phyloP scores from a whole-genome alignment of 106 monocot species.

The Chionographis japonica region DNA sequence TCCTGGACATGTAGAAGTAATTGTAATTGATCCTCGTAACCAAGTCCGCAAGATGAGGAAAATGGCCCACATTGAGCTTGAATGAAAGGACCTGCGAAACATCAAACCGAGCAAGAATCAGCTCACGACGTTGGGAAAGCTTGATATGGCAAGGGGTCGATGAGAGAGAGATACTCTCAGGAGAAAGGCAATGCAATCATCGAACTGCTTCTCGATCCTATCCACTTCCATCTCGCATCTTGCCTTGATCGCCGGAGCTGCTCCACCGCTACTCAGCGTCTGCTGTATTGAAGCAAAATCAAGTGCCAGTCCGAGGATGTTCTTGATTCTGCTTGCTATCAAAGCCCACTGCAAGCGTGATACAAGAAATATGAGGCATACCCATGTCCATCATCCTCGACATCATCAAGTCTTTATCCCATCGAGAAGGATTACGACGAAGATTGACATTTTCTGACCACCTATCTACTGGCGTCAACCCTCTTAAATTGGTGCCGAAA shows the following conservation, averaged over 20 bases:
- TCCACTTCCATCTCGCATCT: constrained; percentile 91
- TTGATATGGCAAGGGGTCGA: neutral
- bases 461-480: no score
- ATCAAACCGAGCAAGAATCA: neutral
- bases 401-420: no score
- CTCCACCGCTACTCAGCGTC: constrained; percentile 63
- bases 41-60: constrained; percentile 89
- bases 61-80: constrained; percentile 94
- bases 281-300: constrained; percentile 78
- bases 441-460: no score
- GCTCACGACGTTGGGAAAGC: no score
- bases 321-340: constrained; percentile 86
- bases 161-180: constrained; percentile 51
- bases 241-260: constrained; percentile 66
- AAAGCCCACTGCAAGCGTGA: constrained; percentile 69
- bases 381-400: neutral
- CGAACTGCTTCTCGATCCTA: constrained; percentile 87
- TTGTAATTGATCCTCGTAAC: constrained; percentile 89
- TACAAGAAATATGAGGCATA: neutral
- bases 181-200: constrained; percentile 88
- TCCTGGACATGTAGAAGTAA: constrained; percentile 90
- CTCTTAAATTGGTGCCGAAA: no score
- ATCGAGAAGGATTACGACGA: no score
- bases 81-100: constrained; percentile 81
- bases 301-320: constrained; percentile 75